Base-by-base conservation (phyloP, 2,329 filamentous ascomycete genomes). In the Biscogniauxia mediterranea region DNA sequence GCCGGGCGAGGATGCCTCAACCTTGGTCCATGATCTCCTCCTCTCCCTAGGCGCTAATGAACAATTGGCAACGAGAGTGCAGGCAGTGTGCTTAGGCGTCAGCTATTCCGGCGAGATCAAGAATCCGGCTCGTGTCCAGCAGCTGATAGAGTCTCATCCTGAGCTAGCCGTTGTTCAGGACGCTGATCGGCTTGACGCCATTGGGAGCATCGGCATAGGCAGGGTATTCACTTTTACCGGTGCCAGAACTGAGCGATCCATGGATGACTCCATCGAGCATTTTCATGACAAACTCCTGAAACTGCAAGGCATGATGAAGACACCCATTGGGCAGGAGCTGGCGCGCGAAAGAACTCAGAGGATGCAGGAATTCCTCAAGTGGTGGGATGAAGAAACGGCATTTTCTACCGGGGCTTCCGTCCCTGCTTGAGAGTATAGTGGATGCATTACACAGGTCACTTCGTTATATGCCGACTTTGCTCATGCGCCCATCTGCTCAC, bases 151-250 rank as follows among this genome's bases (percentile, higher is more conserved):
- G 5, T 71, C 77, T 28, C 80, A 90, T 73, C 91, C 91, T 1
- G 92, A 95, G 74, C 79, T 95, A 38, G 93, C 86, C 0, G 85
- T 96, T 54, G 92, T 97, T 32, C 93, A 97, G 77, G 94, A 97
- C 75, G 93, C 93, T 3, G 94, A 97, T 78, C 83, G 93, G 6
- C 80, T 98, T n/a, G 94, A 98, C 77, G 91, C 93, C 3, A 88
- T 97, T 55, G 94, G 93, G 0, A 92, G 91, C 0, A 85, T 97
- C 28, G 94, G 94, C 0, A 88, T 97, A 60, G 93, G 86, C 1
- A 81, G 94, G 52, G 86, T 85, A 50, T 93, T 95, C 73, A 87
- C 89, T 0, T 97, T 87, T 73, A 86, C 89, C 0, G 93, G 89
- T 0, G 89, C 87, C 11, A 86, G 83, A 74, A 75, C 75, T 38